Conservation (phyloP, 768 basidiomycete species). For the Kwoniella sp. region DNA sequence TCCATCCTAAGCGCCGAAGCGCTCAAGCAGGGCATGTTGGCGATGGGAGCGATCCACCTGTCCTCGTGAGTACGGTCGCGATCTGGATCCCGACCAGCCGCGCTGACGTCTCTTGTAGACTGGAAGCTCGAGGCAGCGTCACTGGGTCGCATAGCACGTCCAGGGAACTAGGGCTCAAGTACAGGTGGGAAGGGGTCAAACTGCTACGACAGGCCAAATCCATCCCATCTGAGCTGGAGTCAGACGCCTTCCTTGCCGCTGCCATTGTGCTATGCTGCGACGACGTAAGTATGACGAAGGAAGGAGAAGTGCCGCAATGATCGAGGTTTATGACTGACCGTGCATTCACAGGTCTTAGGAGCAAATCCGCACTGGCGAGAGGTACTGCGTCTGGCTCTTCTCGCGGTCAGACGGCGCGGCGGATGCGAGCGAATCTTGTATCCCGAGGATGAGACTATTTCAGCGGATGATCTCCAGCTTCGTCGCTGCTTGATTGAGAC, state of each 20-base stretch:
- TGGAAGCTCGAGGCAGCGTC: constrained; percentile 7
- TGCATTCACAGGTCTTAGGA: constrained; percentile 1
- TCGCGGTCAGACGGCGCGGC: constrained; percentile 2
- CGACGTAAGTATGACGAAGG: constrained; percentile 14
- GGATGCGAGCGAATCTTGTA: constrained; percentile 11
- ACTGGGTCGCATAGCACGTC: neutral
- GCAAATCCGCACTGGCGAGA: constrained; percentile 16
- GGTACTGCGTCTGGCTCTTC: neutral
- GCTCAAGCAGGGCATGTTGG: constrained; percentile 12
- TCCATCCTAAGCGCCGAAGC: constrained; percentile 5
- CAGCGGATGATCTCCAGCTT: constrained; percentile 4
- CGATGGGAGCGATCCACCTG: constrained; percentile 15
- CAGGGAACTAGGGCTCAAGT: constrained; percentile 1
- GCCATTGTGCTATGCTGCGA: neutral
- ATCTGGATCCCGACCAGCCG: too few relatives aligned
- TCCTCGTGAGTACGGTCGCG: constrained; percentile 6
- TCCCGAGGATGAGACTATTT: neutral
- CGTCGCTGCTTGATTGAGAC: constrained; percentile 10
- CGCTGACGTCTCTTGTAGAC: neutral
- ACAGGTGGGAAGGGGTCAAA: constrained; percentile 10
- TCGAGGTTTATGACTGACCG: neutral
- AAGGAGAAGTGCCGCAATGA: neutral
- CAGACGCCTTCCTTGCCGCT: constrained; percentile 11
- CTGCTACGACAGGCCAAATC: constrained; percentile 8
- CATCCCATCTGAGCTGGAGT: constrained; percentile 3